Percentiles rank a stretch among this genome's conserved stretches.
Conservation (phyloP, 768 basidiomycete species). For the Pisolithus sp. region DNA sequence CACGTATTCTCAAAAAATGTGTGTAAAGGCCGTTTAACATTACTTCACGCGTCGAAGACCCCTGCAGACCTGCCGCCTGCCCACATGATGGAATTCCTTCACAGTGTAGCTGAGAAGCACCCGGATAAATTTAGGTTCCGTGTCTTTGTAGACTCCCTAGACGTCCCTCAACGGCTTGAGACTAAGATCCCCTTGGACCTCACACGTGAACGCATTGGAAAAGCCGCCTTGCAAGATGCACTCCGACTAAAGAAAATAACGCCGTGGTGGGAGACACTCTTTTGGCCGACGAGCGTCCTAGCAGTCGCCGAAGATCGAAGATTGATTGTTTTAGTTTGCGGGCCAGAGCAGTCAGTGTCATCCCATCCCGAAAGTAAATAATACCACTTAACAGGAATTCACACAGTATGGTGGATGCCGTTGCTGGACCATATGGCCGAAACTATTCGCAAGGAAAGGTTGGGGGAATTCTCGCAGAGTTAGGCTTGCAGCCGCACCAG, state of each 20-base stretch:
- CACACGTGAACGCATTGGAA: slow-evolving; percentile 50
- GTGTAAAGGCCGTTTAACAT: slow-evolving; percentile 52
- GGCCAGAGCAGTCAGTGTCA: slow-evolving; percentile 68
- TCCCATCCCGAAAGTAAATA: background rate
- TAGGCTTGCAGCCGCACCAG: slow-evolving; percentile 57
- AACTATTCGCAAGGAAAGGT: slow-evolving; percentile 71
- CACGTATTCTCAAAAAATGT: slow-evolving; percentile 33
- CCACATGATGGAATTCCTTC: slow-evolving; percentile 48
- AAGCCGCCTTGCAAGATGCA: slow-evolving; percentile 38
- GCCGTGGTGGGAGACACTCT: slow-evolving; percentile 28
- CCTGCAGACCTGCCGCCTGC: slow-evolving; percentile 66
- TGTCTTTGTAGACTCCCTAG: slow-evolving; percentile 54
- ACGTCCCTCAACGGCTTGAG: slow-evolving; percentile 7
- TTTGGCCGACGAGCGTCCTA: slow-evolving; percentile 6
- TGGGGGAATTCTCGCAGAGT: slow-evolving; percentile 56
- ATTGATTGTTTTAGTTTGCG: slow-evolving; percentile 69
- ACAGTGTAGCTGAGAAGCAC: slow-evolving; percentile 38
- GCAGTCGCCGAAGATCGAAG: slow-evolving; percentile 28
- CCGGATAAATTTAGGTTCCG: slow-evolving; percentile 52
- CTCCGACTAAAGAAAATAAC: slow-evolving; percentile 25
- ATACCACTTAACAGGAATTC: background rate
- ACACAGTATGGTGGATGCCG: slow-evolving; percentile 63
- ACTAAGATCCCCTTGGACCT: slow-evolving; percentile 22
- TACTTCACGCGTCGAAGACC: slow-evolving; percentile 65
- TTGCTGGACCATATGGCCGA: slow-evolving; percentile 71